Base-by-base conservation (phyloP, 2,329 filamentous ascomycete species). In the Mycocentrospora acerina region DNA sequence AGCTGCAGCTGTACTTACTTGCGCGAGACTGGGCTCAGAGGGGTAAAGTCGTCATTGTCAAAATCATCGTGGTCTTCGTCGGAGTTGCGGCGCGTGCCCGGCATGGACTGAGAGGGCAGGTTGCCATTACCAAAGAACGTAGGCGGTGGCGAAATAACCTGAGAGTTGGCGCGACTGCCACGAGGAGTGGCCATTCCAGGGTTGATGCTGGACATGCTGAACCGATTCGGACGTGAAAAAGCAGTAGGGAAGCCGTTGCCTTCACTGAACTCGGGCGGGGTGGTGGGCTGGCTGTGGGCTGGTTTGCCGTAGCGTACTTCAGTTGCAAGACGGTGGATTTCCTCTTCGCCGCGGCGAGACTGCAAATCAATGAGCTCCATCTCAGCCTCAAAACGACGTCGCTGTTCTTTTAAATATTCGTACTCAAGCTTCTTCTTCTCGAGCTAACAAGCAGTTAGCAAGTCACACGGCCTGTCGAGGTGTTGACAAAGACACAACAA, bases 351-450 rank as follows among this genome's bases (percentile, higher is more conserved):
- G 46, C 80, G 82, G 47, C 85, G 83, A 67, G 91, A 87, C 65
- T 93, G 86, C 55, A 90, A 79, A 59, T 95, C 90, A 46, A 96
- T 78, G 55, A 89, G 81, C 66, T 90, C 87, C 81, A 98, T 90
- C 68, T 96, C 89, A 51, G 87, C 83, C 71, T 97, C 90, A 59
- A 95, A 95, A 30, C 86, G 83, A 50, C 88, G 82, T 60, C 88
- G 89, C 67, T 95, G 88, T 69, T 95, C 88, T 52, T 88, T 82
- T 57, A 97, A 83, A 60, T 85, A 83, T 68, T 97, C 91, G 72
- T 94, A 94, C 68, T 95, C 90, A 61, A 88, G 76, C 61, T 90
- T 89, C 71, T 95, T 95, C 71, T 93, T 93, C 67, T 95, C 90
- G 63, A 95, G 81, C 90, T 96, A 53, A 48, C 32, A 46, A 49